Conservation (phyloP, 306 rosid species). For the Malus fusca region DNA sequence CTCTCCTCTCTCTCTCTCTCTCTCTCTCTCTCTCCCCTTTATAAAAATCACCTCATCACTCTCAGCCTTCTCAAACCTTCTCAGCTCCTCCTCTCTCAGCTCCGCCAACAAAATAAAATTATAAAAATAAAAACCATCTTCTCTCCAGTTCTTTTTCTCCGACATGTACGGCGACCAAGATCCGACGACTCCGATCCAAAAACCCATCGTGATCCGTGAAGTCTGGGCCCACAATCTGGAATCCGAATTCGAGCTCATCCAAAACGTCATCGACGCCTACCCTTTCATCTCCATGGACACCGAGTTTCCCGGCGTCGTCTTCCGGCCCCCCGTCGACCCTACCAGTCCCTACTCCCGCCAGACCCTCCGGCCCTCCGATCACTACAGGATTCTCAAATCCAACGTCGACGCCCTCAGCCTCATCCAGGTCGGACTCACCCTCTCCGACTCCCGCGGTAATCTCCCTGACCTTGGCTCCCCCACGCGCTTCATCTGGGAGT, state of each 20-base stretch:
- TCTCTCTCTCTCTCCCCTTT: background rate
- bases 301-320: conserved; percentile 60
- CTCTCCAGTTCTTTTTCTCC: conserved; percentile 1
- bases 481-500: conserved; percentile 55
- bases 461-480: conserved; percentile 48
- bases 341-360: background rate
- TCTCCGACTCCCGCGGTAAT: conserved; percentile 54
- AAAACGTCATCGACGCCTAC: conserved; percentile 20
- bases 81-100: no score
- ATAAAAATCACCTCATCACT: background rate
- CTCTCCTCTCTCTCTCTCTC: background rate
- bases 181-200: background rate
- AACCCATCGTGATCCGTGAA: conserved; percentile 41
- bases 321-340: conserved; percentile 19
- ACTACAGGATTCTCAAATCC: conserved; percentile 45
- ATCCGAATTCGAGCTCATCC: conserved; percentile 40
- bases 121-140: background rate
- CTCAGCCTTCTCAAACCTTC: background rate
- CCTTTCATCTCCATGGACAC: conserved; percentile 77
- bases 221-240: conserved; percentile 64
- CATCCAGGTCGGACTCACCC: conserved; percentile 72
- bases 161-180: conserved; percentile 9
- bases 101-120: background rate
- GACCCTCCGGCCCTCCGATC: conserved; percentile 41
- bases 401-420: conserved; percentile 75